These are phyloP conservation scores for maize (Zea mays) DNA, from an alignment of 176 grass and related monocot genomes.

Conservation along the genomic window DNA sequence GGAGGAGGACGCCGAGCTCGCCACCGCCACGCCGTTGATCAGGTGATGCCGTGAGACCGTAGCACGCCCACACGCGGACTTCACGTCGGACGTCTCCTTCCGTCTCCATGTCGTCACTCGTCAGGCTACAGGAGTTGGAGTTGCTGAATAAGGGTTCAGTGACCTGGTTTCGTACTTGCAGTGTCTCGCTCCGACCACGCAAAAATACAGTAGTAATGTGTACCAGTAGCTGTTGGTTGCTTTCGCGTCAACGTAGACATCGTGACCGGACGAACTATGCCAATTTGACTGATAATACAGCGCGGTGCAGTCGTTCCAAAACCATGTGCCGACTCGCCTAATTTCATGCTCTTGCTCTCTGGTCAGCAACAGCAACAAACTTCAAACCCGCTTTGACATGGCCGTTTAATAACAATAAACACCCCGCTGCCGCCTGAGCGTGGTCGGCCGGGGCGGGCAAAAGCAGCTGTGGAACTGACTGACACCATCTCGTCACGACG, in stretches of 20 bases:
- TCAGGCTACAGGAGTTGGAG: slow-evolving; percentile 7
- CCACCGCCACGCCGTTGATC: neutral
- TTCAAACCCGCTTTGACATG: too few relatives aligned
- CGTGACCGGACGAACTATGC: neutral
- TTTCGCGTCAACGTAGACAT: neutral
- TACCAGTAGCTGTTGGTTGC: neutral
- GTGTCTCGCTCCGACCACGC: neutral
- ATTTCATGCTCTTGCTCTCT: neutral
- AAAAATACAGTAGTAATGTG: neutral
- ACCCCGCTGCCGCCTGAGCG: too few relatives aligned
- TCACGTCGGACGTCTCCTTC: neutral
- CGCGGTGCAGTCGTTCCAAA: neutral
- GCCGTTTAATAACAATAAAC: too few relatives aligned
- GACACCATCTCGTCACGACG: neutral
- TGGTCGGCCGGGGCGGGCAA: too few relatives aligned
- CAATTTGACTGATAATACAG: neutral
- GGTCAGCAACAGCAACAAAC: neutral
- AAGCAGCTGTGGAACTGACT: neutral
- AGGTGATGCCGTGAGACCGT: too few relatives aligned
- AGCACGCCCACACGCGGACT: too few relatives aligned
- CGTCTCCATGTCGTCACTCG: neutral
- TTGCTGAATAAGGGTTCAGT: neutral
- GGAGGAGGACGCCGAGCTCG: neutral
- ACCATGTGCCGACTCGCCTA: slow-evolving; percentile 6
- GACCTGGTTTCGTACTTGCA: neutral